Base-by-base conservation (phyloP, 331 rosid species). In the Spiraea crenata region DNA sequence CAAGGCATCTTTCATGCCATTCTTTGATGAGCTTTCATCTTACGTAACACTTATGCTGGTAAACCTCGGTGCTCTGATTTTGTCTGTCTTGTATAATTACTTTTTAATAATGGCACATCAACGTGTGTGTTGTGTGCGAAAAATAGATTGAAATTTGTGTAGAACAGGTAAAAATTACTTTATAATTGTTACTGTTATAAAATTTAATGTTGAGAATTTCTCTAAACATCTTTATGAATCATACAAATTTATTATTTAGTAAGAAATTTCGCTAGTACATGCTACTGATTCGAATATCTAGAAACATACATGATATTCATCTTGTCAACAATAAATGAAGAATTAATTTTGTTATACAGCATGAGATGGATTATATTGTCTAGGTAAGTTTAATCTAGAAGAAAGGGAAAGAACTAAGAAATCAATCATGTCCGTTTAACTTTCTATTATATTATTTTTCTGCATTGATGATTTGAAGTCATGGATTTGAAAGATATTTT, bases 31-130 rank as follows among this genome's bases (percentile, higher is more conserved):
- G 82, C 83, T 85, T 63, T 78, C 86, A 15, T 71, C 86, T 25
- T 86, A 82, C 59, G 15, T 85, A 65, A 88, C 81, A n/a, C 89
- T 87, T 38, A 85, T 88, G 93, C 76, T 82, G 86, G 91, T 88
- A 57, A 80, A 87, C 76, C 69, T 9, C 7, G 15, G 9, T 34
- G 1, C 1, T 1, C 37, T 17, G 4, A 7, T 25, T 31, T 44
- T 31, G 31, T 56, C 19, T 55, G 16, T 56, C 7, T 61, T 47
- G 2, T 5, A 25, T 66, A 13, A 11, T 39, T 4, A 39, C 16
- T 39, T n/a, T 61, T 19, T 44, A 20, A 7, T 13, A 37, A 5
- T 60, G 13, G 25, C 45, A 15, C 7, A 39, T 19, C 16, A 34
- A 19, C 34, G 4, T 52, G 4, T 52, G 35, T 1, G 34, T 7